Evolutionary conservation across 2,329 filamentous ascomycete genomes (phyloP).

Genomic region (Tolypocladium sp.): DNA sequence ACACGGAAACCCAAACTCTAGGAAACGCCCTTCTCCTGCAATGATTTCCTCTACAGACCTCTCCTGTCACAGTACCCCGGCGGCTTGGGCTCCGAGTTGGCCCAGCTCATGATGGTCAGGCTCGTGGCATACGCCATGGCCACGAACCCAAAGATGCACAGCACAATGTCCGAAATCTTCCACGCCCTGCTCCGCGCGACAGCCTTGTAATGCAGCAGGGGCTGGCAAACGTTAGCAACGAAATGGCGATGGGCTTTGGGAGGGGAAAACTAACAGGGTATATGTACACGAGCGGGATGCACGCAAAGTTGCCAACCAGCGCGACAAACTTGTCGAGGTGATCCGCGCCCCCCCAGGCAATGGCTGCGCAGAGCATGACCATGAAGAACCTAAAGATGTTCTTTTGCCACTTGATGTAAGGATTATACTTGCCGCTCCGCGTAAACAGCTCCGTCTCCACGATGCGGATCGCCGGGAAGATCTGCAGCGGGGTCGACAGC

Average conservation of each 20-base stretch:
- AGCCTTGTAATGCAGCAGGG: conserved; percentile 78
- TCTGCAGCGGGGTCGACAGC: conserved; percentile 87
- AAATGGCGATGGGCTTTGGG: not conserved
- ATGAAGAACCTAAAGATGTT: conserved; percentile 92
- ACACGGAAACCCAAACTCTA: not conserved
- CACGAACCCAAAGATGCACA: conserved; percentile 74
- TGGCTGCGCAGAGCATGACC: conserved; percentile 73
- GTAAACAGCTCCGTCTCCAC: conserved; percentile 92
- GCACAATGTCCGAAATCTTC: conserved; percentile 60
- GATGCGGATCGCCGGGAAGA: conserved; percentile 96
- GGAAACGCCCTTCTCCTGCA: not conserved
- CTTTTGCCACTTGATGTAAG: conserved; percentile 99
- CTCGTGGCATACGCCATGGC: conserved; percentile 90
- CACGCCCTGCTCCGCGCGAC: conserved; percentile 63
- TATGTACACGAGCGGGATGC: conserved; percentile 92
- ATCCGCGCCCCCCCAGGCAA: conserved; percentile 88
- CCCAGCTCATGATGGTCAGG: conserved; percentile 83
- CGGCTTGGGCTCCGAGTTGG: conserved; percentile 40
- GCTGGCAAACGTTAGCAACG: conserved; percentile 46
- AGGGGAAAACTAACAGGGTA: conserved; percentile 69
- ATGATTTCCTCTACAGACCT: conserved; percentile 6
- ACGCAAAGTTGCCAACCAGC: conserved; percentile 93
- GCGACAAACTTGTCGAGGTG: conserved; percentile 97
- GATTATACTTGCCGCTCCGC: conserved; percentile 92
- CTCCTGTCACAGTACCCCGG: conserved; percentile 47